phyloP scores from a whole-genome alignment of 202 grass and related monocot genomes.

The Thinopyrum obtusiflorum region DNA sequence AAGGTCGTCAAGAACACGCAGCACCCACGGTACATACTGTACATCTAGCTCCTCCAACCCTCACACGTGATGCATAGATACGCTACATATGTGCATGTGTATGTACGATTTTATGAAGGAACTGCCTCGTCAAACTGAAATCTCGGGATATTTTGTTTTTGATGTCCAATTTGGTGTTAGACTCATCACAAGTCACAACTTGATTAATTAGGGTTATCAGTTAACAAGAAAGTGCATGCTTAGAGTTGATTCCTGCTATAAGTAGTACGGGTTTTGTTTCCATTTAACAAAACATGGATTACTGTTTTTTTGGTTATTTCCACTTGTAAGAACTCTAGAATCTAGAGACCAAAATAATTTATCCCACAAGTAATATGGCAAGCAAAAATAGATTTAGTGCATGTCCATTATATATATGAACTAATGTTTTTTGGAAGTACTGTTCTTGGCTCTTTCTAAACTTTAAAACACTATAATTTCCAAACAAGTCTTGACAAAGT shows the following conservation, averaged over 20 bases:
- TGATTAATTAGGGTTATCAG: background rate
- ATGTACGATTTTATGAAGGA: background rate
- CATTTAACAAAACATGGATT: background rate
- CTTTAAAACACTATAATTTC: background rate
- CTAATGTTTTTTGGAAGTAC: background rate
- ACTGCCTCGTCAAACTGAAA: background rate
- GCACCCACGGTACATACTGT: constrained; percentile 65
- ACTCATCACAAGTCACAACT: background rate
- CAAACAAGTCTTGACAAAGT: background rate
- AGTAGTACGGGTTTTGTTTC: background rate
- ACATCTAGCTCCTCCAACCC: background rate
- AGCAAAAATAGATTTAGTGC: background rate
- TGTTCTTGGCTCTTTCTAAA: background rate
- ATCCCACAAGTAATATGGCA: background rate
- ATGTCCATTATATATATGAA: background rate
- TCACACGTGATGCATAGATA: background rate
- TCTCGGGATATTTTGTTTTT: background rate
- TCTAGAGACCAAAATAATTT: background rate
- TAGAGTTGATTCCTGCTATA: too few relatives aligned
- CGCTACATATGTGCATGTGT: background rate
- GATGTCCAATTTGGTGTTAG: background rate
- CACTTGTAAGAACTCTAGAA: background rate
- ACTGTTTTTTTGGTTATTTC: background rate
- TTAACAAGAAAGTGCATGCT: too few relatives aligned
- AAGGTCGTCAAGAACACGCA: constrained; percentile 98